Evolutionary conservation across 139 green algal species (phyloP), one percentile per base, ranked within the genome.

Genomic region (Auxenochlorella pyrenoidosa): DNA sequence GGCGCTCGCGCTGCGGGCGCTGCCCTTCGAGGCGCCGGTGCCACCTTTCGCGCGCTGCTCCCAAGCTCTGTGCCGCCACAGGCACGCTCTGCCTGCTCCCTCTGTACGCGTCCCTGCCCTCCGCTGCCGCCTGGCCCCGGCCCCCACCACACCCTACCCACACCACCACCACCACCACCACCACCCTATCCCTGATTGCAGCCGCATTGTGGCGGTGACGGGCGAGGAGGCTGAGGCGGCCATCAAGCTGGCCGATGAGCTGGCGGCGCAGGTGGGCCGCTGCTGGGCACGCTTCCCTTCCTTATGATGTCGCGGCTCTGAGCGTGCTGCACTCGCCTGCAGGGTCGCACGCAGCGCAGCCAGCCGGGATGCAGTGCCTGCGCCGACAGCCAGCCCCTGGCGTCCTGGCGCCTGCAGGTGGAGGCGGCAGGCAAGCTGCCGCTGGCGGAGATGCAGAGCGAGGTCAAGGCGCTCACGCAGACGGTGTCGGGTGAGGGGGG

Each of bases 131-230:
- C 60, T 28, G 60, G 3, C 47, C 47, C 47, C 10, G 47, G 8
- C 47, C 47, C 47, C 47, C 47, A 58, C 47, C 47, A 58, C 3
- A 22, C 2, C 44, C 16, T 24, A 40, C 75, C 43, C 22, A 10
- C 22, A 22, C 44, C 3, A n/a, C 13, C 43, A 5, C 2, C 15
- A 28, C 51, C 30, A 16, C 19, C 30, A 1, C 12, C 77, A 0
- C 26, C 79, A 22, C 1, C 79, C 36, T 12, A 6, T 2, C 24
- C 38, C 38, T 13, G 28, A 10, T 2, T 51, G 83, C 83, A 92
- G 97, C 41, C 94, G 98, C 63, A 95, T 99, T 44, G 92, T 98
- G 36, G 97, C 94, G 4, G 87, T 98, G 32, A 99, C 98, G 15
- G 91, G 89, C 21, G 60, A 88, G 6, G 94, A 96, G 60, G 97